Conservation (phyloP, 2,329 filamentous ascomycete genomes). For the Aspergillus calidoustus region DNA sequence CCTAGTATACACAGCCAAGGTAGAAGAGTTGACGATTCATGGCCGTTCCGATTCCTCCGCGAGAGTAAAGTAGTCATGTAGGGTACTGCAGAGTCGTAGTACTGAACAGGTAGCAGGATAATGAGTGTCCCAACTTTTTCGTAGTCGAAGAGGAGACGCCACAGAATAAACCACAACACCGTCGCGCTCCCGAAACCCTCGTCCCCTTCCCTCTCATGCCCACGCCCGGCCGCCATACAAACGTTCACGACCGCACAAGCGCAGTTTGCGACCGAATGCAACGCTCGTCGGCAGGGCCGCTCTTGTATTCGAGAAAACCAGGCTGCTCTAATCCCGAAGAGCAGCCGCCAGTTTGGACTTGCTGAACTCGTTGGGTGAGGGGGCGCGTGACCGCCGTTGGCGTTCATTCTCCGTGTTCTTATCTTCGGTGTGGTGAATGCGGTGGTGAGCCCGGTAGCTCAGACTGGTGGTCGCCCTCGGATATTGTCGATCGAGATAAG, state of each 20-base stretch:
- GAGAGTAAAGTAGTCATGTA: background rate
- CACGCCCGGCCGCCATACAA: background rate
- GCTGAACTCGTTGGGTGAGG: slow-evolving; percentile 6
- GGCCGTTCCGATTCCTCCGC: background rate
- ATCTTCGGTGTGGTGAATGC: slow-evolving; percentile 3
- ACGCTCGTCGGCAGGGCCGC: background rate
- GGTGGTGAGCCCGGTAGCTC: background rate
- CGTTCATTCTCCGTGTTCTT: slow-evolving; percentile 9
- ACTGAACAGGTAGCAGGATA: background rate
- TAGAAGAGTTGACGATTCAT: background rate
- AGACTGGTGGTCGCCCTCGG: background rate
- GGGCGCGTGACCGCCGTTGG: slow-evolving; percentile 7
- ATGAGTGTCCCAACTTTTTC: background rate
- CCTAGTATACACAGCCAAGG: background rate
- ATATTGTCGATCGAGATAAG: slow-evolving; percentile 4
- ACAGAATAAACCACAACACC: background rate
- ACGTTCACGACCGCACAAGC: background rate
- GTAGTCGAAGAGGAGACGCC: background rate
- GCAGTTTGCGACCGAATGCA: background rate
- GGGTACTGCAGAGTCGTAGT: background rate
- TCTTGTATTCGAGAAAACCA: background rate
- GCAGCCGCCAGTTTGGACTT: background rate
- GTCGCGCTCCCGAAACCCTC: background rate
- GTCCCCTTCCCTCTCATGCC: slow-evolving; percentile 1
- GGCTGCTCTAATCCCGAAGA: background rate